phyloP scores from a whole-genome alignment of 2,329 filamentous ascomycete genomes.

The Fusarium sororula region DNA sequence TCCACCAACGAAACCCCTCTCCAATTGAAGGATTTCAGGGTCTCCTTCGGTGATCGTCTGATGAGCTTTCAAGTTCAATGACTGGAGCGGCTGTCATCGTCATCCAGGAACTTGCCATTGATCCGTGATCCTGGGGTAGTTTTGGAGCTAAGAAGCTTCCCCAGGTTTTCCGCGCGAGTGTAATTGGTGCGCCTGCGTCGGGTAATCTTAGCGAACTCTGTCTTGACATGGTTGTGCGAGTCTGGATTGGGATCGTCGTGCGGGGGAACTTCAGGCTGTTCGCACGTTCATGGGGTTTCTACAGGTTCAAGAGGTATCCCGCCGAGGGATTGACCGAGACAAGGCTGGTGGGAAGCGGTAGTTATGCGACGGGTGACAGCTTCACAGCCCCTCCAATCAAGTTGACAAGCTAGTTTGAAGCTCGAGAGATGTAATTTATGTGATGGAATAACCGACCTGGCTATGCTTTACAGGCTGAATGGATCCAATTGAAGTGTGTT shows the following conservation, averaged over 20 bases:
- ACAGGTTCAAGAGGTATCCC: conserved; percentile 1
- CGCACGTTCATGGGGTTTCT: not conserved
- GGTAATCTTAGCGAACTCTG: conserved; percentile 17
- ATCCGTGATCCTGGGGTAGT: conserved; percentile 12
- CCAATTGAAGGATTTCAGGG: not conserved
- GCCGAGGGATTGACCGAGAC: conserved; percentile 17
- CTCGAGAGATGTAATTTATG: not conserved
- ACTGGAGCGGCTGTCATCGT: conserved; percentile 29
- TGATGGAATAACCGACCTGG: not conserved
- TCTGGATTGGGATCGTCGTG: conserved; percentile 32
- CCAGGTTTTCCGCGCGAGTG: conserved; percentile 18
- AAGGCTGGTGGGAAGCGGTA: not conserved
- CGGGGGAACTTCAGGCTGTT: conserved; percentile 29
- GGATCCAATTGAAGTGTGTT: not conserved
- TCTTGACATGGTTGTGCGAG: conserved; percentile 8
- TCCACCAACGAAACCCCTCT: conserved; percentile 12
- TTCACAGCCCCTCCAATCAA: conserved; percentile 4
- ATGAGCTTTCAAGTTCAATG: conserved; percentile 11
- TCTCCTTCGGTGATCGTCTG: conserved; percentile 15
- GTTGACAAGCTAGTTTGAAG: not conserved
- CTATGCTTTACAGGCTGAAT: not conserved
- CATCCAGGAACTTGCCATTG: conserved; percentile 5
- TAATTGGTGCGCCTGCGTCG: conserved; percentile 30
- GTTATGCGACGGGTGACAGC: not conserved
- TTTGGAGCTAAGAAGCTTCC: conserved; percentile 25